phyloP scores from a whole-genome alignment of 2,329 filamentous ascomycete genomes.

The Botryosphaeria dothidea region DNA sequence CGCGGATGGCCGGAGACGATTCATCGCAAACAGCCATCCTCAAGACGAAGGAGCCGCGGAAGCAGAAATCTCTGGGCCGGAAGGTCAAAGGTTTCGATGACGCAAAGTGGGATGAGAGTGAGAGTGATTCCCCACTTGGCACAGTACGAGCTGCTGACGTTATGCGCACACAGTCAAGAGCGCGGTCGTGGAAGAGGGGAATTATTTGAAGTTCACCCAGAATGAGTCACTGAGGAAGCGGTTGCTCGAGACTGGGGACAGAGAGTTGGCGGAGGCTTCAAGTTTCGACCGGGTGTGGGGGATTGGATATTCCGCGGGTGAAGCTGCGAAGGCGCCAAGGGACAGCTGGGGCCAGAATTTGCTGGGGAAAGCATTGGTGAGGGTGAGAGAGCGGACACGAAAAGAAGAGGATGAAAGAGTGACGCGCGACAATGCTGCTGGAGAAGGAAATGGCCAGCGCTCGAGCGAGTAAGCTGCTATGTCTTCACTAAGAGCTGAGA shows the following conservation, averaged over 20 bases:
- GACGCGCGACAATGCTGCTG: no score
- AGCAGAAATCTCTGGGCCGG: constrained; percentile 58
- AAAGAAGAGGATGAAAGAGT: no score
- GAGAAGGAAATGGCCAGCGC: no score
- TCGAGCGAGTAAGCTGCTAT: no score
- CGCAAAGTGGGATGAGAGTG: constrained; percentile 49
- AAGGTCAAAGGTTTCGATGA: constrained; percentile 56
- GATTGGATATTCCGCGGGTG: constrained; percentile 59
- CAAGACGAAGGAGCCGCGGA: constrained; percentile 45
- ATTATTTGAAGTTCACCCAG: constrained; percentile 56
- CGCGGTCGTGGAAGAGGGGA: constrained; percentile 59
- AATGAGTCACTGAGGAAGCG: constrained; percentile 43
- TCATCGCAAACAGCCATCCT: constrained; percentile 46
- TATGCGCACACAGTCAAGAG: constrained; percentile 17
- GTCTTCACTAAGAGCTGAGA: no score
- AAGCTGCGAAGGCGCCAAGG: constrained; percentile 32
- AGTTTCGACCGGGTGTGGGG: constrained; percentile 63
- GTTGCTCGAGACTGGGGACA: constrained; percentile 60
- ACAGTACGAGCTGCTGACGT: not conserved
- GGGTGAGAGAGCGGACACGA: constrained; percentile 54
- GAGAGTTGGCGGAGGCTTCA: constrained; percentile 57
- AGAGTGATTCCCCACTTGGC: not conserved
- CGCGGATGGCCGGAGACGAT: constrained; percentile 43
- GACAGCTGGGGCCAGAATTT: constrained; percentile 64
- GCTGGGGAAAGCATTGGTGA: constrained; percentile 63